A percentile compares a stretch with the other conserved stretches of the same genome.
phyloP scores from a whole-genome alignment of 257 asterid species.

The Solanum pimpinellifolium region DNA sequence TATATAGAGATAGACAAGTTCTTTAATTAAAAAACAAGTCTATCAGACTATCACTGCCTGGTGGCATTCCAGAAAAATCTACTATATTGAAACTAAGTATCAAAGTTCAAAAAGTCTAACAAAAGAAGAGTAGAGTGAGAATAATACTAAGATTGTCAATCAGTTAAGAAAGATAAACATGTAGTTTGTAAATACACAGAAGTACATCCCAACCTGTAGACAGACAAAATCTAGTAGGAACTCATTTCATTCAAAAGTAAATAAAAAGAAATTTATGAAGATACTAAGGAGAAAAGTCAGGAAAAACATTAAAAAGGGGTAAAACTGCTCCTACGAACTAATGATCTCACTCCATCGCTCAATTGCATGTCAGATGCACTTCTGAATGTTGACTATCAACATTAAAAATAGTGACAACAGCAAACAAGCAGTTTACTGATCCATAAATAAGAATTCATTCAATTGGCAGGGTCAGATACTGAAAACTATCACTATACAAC shows the following conservation, averaged over 20 bases:
- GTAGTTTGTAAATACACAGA: background rate
- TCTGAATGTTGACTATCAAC: background rate
- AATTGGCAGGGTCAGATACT: background rate
- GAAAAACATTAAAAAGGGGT: background rate
- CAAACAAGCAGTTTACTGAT: background rate
- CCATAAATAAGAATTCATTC: background rate
- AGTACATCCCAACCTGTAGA: background rate
- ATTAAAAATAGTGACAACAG: background rate
- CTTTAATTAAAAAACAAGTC: background rate
- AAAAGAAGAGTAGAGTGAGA: background rate
- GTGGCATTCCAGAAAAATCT: background rate
- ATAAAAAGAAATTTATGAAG: background rate
- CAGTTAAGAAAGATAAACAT: background rate
- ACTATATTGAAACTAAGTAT: background rate
- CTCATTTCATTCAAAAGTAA: background rate
- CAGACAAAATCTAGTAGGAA: background rate
- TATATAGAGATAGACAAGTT: background rate
- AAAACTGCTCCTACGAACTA: background rate
- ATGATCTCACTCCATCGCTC: background rate
- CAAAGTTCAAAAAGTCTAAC: background rate
- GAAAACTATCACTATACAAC: background rate
- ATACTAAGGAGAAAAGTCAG: background rate
- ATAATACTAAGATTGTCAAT: background rate
- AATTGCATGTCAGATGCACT: background rate
- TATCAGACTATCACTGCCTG: background rate